Evolutionary conservation across 768 basidiomycete genomes (phyloP).

Genomic region (Mycena chlorophos): DNA sequence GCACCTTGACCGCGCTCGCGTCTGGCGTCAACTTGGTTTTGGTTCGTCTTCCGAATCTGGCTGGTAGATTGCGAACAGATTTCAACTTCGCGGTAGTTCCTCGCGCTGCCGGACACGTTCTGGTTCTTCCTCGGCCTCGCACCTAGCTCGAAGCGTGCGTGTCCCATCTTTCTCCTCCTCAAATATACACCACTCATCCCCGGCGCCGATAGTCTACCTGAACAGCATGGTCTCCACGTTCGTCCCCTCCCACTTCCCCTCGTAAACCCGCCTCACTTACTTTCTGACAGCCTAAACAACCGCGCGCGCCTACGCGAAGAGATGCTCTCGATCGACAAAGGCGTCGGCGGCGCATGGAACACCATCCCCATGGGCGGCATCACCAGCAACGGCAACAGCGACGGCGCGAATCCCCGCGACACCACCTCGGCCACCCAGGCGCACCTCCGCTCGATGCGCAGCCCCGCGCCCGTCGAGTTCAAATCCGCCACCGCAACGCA

Average conservation of each 20-base stretch:
- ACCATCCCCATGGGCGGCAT: conserved; percentile 9
- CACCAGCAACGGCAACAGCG: neutral
- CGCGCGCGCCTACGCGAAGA: conserved; percentile 8
- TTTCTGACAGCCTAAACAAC: conserved; percentile 11
- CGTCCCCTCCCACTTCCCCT: neutral
- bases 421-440: neutral
- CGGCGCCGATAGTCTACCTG: conserved; percentile 11
- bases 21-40: conserved; percentile 12
- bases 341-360: no score
- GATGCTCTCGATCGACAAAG: conserved; percentile 8
- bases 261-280: no score
- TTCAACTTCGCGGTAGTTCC: conserved; percentile 4
- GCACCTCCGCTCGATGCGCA: neutral
- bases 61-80: neutral
- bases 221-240: conserved; percentile 21
- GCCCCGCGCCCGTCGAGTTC: no score
- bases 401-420: neutral
- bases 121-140: conserved; percentile 19
- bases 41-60: neutral
- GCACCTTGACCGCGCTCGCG: conserved; percentile 14
- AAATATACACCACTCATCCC: neutral
- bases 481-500: no score
- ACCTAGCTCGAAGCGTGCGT: conserved; percentile 14
- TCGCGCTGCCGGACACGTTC: conserved; percentile 17
- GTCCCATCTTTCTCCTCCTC: neutral